A percentile compares a stretch with the other conserved stretches of the same genome.
Conservation (phyloP, 2,329 filamentous ascomycete species). For the Clonostachys sp. region DNA sequence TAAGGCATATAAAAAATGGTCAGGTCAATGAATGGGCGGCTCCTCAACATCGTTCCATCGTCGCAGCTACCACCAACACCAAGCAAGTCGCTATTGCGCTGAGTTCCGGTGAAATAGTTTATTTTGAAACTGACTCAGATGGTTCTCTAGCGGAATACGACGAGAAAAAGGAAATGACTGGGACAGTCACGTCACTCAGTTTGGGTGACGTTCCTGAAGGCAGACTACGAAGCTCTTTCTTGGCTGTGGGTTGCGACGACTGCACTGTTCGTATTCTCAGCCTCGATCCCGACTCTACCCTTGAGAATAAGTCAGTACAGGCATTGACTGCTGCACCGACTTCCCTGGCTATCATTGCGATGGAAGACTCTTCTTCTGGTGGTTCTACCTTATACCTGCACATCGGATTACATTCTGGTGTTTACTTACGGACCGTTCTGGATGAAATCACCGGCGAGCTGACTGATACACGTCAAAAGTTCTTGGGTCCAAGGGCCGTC, state of each 20-base stretch:
- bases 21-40: constrained; percentile 89
- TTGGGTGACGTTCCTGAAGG: constrained; percentile 91
- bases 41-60: constrained; percentile 90
- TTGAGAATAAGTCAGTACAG: constrained; percentile 93
- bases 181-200: constrained; percentile 91
- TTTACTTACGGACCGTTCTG: constrained; percentile 90
- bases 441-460: constrained; percentile 95
- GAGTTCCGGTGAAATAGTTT: constrained; percentile 94
- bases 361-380: constrained; percentile 89
- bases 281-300: constrained; percentile 80
- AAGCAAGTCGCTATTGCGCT: constrained; percentile 90
- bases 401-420: constrained; percentile 91
- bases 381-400: constrained; percentile 89
- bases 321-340: constrained; percentile 88
- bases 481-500: constrained; percentile 85
- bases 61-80: constrained; percentile 89
- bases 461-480: constrained; percentile 90
- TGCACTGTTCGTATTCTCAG: constrained; percentile 91
- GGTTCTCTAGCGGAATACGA: constrained; percentile 90
- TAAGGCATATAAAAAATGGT: constrained; percentile 78
- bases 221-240: constrained; percentile 80
- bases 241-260: constrained; percentile 96
- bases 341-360: constrained; percentile 84
- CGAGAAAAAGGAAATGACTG: constrained; percentile 91
- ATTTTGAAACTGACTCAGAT: constrained; percentile 95